Evolutionary conservation across 768 basidiomycete species (phyloP).

Genomic region (Fomitopsis pulvina): DNA sequence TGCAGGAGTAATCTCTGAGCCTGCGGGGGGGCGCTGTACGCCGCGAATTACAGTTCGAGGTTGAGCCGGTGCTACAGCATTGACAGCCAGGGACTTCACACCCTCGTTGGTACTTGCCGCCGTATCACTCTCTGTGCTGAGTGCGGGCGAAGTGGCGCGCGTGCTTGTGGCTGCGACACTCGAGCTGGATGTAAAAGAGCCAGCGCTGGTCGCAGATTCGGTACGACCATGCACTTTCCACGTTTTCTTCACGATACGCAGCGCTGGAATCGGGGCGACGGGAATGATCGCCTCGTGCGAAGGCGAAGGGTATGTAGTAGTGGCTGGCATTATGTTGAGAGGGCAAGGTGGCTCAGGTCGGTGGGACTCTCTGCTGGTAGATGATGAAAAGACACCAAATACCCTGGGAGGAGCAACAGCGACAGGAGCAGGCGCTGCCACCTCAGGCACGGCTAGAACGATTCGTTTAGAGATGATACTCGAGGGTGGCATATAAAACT

Average conservation of each 20-base stretch:
- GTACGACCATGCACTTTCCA: conserved; percentile 18
- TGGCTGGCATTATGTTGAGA: too few relatives aligned
- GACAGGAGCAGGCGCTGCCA: neutral
- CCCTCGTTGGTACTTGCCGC: neutral
- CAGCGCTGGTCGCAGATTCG: conserved; percentile 12
- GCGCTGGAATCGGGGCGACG: conserved; percentile 16
- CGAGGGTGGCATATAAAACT: too few relatives aligned
- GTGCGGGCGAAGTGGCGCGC: neutral
- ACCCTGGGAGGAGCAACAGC: neutral
- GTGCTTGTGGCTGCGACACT: neutral
- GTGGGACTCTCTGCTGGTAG: too few relatives aligned
- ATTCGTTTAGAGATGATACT: neutral
- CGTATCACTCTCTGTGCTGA: neutral
- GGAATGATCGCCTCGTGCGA: neutral
- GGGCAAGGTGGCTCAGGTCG: too few relatives aligned
- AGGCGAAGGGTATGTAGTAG: too few relatives aligned
- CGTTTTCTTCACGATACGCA: conserved; percentile 24
- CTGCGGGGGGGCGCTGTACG: conserved; percentile 23
- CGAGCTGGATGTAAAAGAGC: neutral
- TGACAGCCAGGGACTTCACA: neutral
- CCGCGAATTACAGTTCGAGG: conserved; percentile 18
- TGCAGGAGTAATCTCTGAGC: conserved; percentile 6
- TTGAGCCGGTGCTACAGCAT: neutral
- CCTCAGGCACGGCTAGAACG: neutral
- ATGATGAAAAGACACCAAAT: neutral